Conservation (phyloP, 805 yeast species). For the Starmerella bacillaris region DNA sequence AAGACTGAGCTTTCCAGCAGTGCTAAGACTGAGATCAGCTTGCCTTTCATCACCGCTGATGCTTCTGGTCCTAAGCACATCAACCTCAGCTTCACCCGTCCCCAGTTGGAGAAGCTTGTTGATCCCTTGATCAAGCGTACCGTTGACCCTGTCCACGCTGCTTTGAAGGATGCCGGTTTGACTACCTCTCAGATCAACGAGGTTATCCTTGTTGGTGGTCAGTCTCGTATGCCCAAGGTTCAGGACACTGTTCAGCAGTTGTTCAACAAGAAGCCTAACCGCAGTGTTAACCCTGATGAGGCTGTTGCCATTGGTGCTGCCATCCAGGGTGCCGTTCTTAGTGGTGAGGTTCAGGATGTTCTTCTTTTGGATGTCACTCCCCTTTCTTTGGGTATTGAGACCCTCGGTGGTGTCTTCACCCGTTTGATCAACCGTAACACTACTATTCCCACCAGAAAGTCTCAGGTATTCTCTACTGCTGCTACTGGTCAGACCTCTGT, state of each 20-base stretch:
- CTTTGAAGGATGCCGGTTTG: constrained; percentile 63
- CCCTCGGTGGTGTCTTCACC: constrained; percentile 95
- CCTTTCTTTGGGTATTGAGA: constrained; percentile 86
- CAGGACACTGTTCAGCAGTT: constrained; percentile 54
- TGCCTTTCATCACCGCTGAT: constrained; percentile 77
- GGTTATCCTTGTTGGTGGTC: constrained; percentile 76
- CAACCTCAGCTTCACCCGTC: constrained; percentile 48
- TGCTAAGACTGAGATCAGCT: constrained; percentile 52
- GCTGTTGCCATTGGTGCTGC: constrained; percentile 96
- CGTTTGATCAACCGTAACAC: constrained; percentile 83
- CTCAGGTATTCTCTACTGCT: constrained; percentile 91
- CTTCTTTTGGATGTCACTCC: constrained; percentile 79
- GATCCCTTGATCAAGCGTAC: constrained; percentile 57
- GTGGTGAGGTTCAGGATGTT: constrained; percentile 89
- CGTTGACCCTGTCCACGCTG: constrained; percentile 60
- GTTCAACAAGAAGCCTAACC: constrained; percentile 71
- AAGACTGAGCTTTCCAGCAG: constrained; percentile 71
- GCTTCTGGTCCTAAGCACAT: constrained; percentile 67
- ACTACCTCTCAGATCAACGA: constrained; percentile 51
- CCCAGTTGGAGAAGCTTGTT: constrained; percentile 49
- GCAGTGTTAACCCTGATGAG: constrained; percentile 87
- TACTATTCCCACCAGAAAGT: constrained; percentile 90
- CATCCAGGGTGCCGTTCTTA: constrained; percentile 88
- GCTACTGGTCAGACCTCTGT: constrained; percentile 93
- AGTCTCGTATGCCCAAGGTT: constrained; percentile 86